These are phyloP conservation scores for Raphanus sativus DNA, from an alignment of 345 rosid genomes.

Conservation along the genomic window DNA sequence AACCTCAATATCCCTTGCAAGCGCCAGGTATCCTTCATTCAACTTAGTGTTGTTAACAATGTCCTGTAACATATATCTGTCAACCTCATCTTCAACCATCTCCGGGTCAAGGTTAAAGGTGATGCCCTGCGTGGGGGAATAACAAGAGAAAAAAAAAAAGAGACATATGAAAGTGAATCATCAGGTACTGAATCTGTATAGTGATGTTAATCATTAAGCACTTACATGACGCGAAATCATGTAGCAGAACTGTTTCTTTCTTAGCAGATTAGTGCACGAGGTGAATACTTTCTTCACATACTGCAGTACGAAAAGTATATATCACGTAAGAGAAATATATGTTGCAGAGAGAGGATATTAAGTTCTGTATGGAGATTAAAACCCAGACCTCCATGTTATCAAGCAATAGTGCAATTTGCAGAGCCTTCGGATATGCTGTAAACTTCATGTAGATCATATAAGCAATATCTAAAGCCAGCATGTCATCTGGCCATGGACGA, in stretches of 20 bases:
- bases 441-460: conserved; percentile 76
- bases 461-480: conserved; percentile 67
- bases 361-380: neutral
- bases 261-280: conserved; percentile 62
- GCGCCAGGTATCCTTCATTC: neutral
- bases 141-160: neutral
- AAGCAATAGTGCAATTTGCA: conserved; percentile 85
- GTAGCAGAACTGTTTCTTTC: conserved; percentile 87
- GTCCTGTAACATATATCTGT: neutral
- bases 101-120: neutral
- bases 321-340: neutral
- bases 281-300: conserved; percentile 72
- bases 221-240: conserved; percentile 92
- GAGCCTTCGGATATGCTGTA: conserved; percentile 74
- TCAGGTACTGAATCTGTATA: neutral
- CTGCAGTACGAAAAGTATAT: conserved; percentile 47
- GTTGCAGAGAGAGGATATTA: neutral
- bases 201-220: conserved; percentile 12
- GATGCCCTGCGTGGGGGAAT: neutral
- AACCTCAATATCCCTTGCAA: neutral
- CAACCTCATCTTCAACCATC: neutral
- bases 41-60: neutral
- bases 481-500: conserved; percentile 93
- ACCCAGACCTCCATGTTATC: conserved; percentile 74
- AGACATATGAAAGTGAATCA: neutral